Conservation (phyloP, 192 early-diverging fungal species). For the Coemansia sp. region DNA sequence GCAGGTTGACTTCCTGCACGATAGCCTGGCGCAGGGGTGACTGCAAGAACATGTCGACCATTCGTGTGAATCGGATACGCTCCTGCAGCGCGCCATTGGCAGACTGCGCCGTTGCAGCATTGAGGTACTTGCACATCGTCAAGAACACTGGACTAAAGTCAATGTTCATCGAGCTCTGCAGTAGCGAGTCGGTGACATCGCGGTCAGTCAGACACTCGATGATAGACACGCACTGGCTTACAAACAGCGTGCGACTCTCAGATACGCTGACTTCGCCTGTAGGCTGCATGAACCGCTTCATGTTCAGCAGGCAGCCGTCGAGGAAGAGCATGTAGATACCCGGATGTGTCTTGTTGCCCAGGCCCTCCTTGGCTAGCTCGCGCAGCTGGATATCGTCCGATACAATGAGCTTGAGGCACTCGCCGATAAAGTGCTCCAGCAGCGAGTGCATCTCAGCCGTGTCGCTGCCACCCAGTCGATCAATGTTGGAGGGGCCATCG, state of each 20-base stretch:
- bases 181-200: conserved; percentile 39
- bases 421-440: conserved; percentile 54
- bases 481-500: conserved; percentile 24
- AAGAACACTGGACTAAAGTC: conserved; percentile 51
- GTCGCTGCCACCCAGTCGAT: conserved; percentile 46
- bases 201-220: conserved; percentile 51
- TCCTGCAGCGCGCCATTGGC: conserved; percentile 45
- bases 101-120: conserved; percentile 36
- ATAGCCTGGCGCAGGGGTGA: conserved; percentile 48
- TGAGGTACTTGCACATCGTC: conserved; percentile 50
- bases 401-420: conserved; percentile 53
- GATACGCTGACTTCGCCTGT: conserved; percentile 52
- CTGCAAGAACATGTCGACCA: conserved; percentile 49
- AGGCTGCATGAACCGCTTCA: conserved; percentile 51
- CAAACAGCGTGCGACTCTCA: conserved; percentile 54
- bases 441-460: conserved; percentile 49
- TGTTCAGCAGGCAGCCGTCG: conserved; percentile 46
- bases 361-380: conserved; percentile 51
- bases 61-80: conserved; percentile 44
- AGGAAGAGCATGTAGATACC: conserved; percentile 54
- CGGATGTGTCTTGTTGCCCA: conserved; percentile 54
- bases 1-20: conserved; percentile 51
- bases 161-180: conserved; percentile 45
- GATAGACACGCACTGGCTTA: conserved; percentile 53
- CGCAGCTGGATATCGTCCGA: conserved; percentile 54